phyloP scores from a whole-genome alignment of 2,329 filamentous ascomycete genomes.

The Coccinonectria pachysandricola region DNA sequence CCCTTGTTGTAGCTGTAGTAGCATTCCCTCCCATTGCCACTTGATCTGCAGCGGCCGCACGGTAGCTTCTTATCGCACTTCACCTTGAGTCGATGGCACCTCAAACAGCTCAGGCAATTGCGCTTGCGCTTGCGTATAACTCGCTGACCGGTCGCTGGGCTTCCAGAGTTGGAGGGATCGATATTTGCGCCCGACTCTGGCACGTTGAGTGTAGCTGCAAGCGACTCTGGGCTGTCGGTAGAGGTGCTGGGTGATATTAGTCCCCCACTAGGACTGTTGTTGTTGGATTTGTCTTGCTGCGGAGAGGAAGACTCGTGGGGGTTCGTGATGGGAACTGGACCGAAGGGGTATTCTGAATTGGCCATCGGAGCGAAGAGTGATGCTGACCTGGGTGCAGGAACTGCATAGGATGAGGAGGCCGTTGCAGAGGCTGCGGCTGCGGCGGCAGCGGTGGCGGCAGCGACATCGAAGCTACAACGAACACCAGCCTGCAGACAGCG shows the following conservation, averaged over 20 bases:
- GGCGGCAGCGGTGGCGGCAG: conserved; percentile 6
- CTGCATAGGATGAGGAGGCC: conserved; percentile 3
- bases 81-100: conserved; percentile 28
- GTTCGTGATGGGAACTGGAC: conserved; percentile 2
- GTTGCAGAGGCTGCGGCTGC: conserved; percentile 4
- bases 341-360: conserved; percentile 2
- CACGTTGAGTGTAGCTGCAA: conserved; percentile 2
- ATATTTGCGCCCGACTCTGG: conserved; percentile 4
- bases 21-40: conserved; percentile 25
- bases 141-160: conserved; percentile 11
- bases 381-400: no score
- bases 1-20: conserved; percentile 29
- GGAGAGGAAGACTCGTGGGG: conserved; percentile 8
- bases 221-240: conserved; percentile 19
- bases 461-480: conserved; percentile 22
- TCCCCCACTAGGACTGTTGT: conserved; percentile 10
- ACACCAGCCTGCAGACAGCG: conserved; percentile 24
- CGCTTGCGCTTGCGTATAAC: conserved; percentile 26
- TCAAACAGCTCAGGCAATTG: conserved; percentile 25
- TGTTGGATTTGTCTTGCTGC: conserved; percentile 6
- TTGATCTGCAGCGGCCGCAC: conserved; percentile 24
- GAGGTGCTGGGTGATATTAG: conserved; percentile 22
- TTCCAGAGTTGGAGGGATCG: conserved; percentile 1
- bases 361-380: conserved; percentile 6
- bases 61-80: conserved; percentile 29